These are phyloP conservation scores for Coniochaeta sp. DNA, from an alignment of 2,329 filamentous ascomycete species.

Conservation along the genomic window DNA sequence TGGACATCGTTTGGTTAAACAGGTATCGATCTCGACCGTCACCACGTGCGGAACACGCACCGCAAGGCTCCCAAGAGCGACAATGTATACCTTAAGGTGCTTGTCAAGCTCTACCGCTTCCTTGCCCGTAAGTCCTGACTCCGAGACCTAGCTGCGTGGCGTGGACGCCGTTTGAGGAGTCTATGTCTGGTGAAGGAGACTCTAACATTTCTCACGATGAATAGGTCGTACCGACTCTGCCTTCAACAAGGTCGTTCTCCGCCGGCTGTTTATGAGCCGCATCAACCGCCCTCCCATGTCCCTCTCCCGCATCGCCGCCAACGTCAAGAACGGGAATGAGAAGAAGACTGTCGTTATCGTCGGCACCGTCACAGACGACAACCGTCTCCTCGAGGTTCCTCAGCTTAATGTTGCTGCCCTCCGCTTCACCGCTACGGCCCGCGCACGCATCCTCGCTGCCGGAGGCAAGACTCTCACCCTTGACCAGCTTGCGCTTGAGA, in stretches of 20 bases:
- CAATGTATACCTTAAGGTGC: slow-evolving; percentile 94
- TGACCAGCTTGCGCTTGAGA: slow-evolving; percentile 92
- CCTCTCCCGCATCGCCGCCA: slow-evolving; percentile 77
- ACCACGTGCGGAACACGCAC: slow-evolving; percentile 67
- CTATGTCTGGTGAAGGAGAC: too few species aligned
- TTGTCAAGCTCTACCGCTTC: slow-evolving; percentile 98
- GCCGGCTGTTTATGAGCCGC: slow-evolving; percentile 96
- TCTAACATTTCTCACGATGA: not conserved
- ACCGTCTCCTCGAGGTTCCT: slow-evolving; percentile 81
- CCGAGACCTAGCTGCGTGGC: not conserved
- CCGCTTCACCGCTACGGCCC: slow-evolving; percentile 92
- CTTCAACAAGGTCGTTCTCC: slow-evolving; percentile 99
- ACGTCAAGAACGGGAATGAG: slow-evolving; percentile 55
- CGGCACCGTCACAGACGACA: slow-evolving; percentile 96
- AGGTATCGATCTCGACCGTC: slow-evolving; percentile 67
- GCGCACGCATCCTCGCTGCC: slow-evolving; percentile 85
- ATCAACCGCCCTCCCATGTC: slow-evolving; percentile 97
- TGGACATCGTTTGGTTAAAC: slow-evolving; percentile 30
- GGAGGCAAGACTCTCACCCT: slow-evolving; percentile 94
- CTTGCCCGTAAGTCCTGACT: slow-evolving; percentile 64
- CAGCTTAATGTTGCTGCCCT: slow-evolving; percentile 93
- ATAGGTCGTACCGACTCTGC: slow-evolving; percentile 86
- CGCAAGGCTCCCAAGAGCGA: slow-evolving; percentile 95
- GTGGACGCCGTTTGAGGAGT: too few species aligned
- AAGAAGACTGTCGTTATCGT: slow-evolving; percentile 90